A percentile compares a stretch with the other conserved stretches of the same genome.
Evolutionary conservation across 139 green algal genomes (phyloP).

Genomic region (Asterochloris erici): DNA sequence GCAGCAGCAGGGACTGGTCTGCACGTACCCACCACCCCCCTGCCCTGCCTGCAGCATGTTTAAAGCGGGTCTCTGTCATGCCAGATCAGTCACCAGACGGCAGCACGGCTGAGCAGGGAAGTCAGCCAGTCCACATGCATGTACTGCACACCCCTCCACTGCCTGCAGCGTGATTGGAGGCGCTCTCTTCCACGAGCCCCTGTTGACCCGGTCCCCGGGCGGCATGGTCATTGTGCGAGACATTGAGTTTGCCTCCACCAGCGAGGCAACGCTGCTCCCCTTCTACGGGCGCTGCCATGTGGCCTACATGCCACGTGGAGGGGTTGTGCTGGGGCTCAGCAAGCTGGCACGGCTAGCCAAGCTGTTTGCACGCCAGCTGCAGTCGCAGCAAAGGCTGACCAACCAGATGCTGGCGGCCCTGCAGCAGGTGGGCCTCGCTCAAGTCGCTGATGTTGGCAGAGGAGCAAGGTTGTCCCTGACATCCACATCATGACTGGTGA

Average conservation of each 20-base stretch:
- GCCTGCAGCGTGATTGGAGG: slow-evolving; percentile 60
- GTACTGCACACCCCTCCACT: neutral
- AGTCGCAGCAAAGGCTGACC: slow-evolving; percentile 56
- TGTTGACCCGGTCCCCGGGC: slow-evolving; percentile 35
- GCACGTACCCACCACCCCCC: neutral
- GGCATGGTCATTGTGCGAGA: slow-evolving; percentile 55
- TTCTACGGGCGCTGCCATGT: slow-evolving; percentile 91
- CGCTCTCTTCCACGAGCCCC: slow-evolving; percentile 79
- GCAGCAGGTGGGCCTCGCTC: slow-evolving; percentile 6
- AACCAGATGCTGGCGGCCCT: slow-evolving; percentile 53
- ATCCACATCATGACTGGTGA: neutral
- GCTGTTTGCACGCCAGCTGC: slow-evolving; percentile 68
- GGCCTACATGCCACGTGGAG: slow-evolving; percentile 79
- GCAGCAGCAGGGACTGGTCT: neutral
- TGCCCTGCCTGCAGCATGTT: neutral
- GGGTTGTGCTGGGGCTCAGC: slow-evolving; percentile 79
- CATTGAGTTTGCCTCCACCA: slow-evolving; percentile 87
- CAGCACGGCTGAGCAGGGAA: neutral
- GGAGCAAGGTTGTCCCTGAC: slow-evolving; percentile 6
- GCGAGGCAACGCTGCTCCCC: slow-evolving; percentile 74
- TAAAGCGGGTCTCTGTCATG: neutral
- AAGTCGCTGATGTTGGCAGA: slow-evolving; percentile 5
- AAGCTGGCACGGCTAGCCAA: slow-evolving; percentile 82
- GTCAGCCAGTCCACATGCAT: neutral
- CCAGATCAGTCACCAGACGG: too few relatives aligned